Evolutionary conservation across 768 basidiomycete species (phyloP), one percentile per base, ranked within the genome.

Genomic region (Rubroboletus satanas): DNA sequence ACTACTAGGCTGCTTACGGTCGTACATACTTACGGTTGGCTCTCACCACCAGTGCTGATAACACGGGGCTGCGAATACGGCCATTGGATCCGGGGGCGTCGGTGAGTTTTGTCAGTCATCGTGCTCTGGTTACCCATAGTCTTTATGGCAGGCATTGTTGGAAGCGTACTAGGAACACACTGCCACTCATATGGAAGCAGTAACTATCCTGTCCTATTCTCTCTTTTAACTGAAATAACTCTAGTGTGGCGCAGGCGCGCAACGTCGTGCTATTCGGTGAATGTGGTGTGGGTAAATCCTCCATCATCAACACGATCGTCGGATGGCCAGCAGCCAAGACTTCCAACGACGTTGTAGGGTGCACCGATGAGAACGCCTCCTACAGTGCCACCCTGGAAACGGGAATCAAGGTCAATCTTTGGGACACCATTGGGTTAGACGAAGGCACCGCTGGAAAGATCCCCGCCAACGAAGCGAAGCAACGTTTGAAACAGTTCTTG

Each of bases 281-380:
- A 58, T 61, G 63, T 39, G 62, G 66, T 45, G 66, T 73, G 48
- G 71, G 72, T 18, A 77, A 78, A 61, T 77, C 75, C 28, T 74
- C 73, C 15, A 59, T 75, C 51, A 64, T 77, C 53, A 78, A 77
- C 52, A 60, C 71, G 61, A 49, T 77, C 41, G 52, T 57, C 7
- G 69, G 67, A 28, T 18, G 43, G 3, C 49, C 64, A 0, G 44
- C 58, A 9, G 74, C 73, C 8, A 49, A 43, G 1, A 64, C 64
- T 17, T 71, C 71, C 15, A 71, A 66, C 46, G 58, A 61, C 14
- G 66, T 66, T 7, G 31, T 55, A 0, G 72, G 70, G 28, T 68
- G 66, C 44, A 75, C 74, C 0, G 62, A 65, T 31, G 36, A 57
- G 14, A 61, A 66, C 46, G 44, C 31, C 1, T 21, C 43, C 1